Evolutionary conservation across 805 yeast genomes (phyloP), one percentile per base, ranked within the genome.

Genomic region (Kodamaea jinghongensis): DNA sequence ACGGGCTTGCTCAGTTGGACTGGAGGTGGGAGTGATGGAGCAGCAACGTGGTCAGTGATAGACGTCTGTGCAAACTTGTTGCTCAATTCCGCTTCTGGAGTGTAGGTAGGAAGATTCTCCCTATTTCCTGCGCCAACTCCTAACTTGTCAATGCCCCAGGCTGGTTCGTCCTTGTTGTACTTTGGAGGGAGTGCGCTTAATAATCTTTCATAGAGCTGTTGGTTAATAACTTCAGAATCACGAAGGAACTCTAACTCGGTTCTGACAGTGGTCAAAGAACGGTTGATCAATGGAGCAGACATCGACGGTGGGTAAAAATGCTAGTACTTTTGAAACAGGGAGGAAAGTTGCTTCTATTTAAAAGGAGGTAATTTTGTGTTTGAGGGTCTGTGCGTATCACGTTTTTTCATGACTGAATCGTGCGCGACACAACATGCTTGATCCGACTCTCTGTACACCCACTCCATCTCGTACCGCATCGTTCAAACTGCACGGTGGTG

Each of bases 191-290:
- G 63, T 1, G 77, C 59, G 4, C 49, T 47, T 36, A 63, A 46
- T 13, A 88, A 64, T 27, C 76, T 73, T 10, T 77, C 64, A 52
- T 60, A 82, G 41, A 82, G 71, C 7, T 62, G 69, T 27, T 75
- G 72, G 13, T 81, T 68, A 42, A 89, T 79, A 31, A 86, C 93
- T 35, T 79, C 79, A 1, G 90, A 81, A 48, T 86, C 95, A 31
- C 62, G 66, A 22, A 89, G 67, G 55, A 86, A 88, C 59, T 87
- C 95, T 31, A 89, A 74, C 56, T 89, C 96, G 60, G 86, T 78
- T 64, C 81, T 65, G 45, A 88, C 67, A 4, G 83, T 83, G 1
- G 89, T 77, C 46, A 88, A 66, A 3, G 96, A 85, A 50, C 96
- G 79, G 66, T 86, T 86, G 45, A 86, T 77, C 36, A 76, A 67